These are phyloP conservation scores for Lipomyces japonicus DNA, from an alignment of 805 yeast genomes.

Conservation along the genomic window DNA sequence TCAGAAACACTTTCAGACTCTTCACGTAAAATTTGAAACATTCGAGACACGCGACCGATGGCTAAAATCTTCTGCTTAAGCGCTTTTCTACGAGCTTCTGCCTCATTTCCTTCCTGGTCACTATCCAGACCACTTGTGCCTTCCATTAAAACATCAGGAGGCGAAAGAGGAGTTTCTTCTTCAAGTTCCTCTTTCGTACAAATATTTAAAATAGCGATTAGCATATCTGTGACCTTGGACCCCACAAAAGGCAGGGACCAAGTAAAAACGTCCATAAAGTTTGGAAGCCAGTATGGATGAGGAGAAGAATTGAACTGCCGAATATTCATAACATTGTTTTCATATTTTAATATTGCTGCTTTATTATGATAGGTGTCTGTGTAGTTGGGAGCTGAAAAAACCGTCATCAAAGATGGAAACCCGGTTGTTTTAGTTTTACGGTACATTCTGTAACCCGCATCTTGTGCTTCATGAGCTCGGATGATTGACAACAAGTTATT, in stretches of 20 bases:
- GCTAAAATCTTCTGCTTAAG: conserved; percentile 86
- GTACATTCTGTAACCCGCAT: conserved; percentile 94
- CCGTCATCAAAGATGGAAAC: conserved; percentile 83
- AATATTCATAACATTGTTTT: conserved; percentile 87
- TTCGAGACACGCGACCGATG: conserved; percentile 90
- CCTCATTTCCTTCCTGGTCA: conserved; percentile 14
- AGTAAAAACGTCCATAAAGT: conserved; percentile 93
- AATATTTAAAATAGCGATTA: conserved; percentile 81
- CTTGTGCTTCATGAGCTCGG: conserved; percentile 97
- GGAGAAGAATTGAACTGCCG: conserved; percentile 90
- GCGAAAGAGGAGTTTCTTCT: conserved; percentile 38
- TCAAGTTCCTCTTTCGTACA: conserved; percentile 94
- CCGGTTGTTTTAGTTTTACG: conserved; percentile 77
- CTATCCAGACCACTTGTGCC: neutral
- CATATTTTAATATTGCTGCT: conserved; percentile 92
- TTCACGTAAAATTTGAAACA: conserved; percentile 83
- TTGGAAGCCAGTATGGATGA: conserved; percentile 96
- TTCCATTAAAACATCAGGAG: conserved; percentile 6
- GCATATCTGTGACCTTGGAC: conserved; percentile 84
- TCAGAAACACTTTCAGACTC: conserved; percentile 83
- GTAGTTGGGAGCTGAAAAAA: conserved; percentile 94
- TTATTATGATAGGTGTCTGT: conserved; percentile 88
- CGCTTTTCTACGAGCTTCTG: conserved; percentile 45
- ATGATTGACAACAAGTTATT: conserved; percentile 80
- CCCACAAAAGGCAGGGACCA: conserved; percentile 98